Base-by-base conservation (phyloP, 164 flowering plant genomes). In the Macadamia integrifolia region DNA sequence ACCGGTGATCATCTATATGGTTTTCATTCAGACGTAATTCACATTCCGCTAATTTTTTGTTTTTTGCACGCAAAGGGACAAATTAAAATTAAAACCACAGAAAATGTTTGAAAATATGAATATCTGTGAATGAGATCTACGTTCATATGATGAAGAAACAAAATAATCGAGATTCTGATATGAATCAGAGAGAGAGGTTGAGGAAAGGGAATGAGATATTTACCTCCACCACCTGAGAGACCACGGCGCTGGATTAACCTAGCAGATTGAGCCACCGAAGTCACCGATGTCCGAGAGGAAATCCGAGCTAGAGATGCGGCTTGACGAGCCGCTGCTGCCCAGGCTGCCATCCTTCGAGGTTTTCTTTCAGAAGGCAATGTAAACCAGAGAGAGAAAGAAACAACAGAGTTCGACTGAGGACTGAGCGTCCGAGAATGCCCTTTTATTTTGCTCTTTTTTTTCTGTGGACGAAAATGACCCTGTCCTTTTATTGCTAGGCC, bases 221-320 rank as follows among this genome's bases (percentile, higher is more conserved):
- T 74, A 85, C 91, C 89, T 64, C 82, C 84, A 53, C 86, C 86
- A 66, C 84, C 83, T n/a, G 90, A 80, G 42, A 86, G 79, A 64
- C 86, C 87, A 57, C 93, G 93, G 75, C 91, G 88, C n/a, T 80
- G 93, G 58, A 84, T 65, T 7, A 88, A 72, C 56, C 76, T 61
- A 52, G 78, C 60, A 30, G 74, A 56, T 57, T 65, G 78, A 77
- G 32, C 32, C 32, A 70, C 55, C 15, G 71, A 62, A 77, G 32
- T 44, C 32, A 70, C 48, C 15, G 71, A 62, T 10, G 61, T 73
- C 4, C 78, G 71, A 40, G 76, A 50, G 28, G 76, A 73, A 59
- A 83, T 74, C 52, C 82, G 80, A 64, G 72, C 42, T 11, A 77
- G 61, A 56, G 32, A 72, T 11, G 69, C 59, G 18, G 82, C 79